Evolutionary conservation across 2,329 filamentous ascomycete genomes (phyloP), one percentile per base, ranked within the genome.

Genomic region (Penicillium janthinellum): DNA sequence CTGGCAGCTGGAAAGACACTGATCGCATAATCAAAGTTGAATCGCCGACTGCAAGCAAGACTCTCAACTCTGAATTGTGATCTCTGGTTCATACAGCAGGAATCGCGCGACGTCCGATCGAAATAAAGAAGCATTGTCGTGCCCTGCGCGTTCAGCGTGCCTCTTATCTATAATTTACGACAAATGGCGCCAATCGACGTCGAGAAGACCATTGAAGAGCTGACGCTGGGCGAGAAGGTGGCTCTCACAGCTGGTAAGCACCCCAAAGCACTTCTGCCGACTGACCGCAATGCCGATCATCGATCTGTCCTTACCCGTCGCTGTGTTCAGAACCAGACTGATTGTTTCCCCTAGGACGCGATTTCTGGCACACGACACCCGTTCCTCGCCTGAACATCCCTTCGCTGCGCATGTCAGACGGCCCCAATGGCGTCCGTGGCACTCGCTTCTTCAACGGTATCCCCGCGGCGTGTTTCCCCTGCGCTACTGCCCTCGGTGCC

Each of bases 391-490:
- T 88, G 65, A 83, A 83, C 5, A 85, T 90, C 31, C 86, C 88
- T 1, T 81, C 85, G 0, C 81, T 89, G 60, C 89, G 89, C 68
- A 85, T 86, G 5, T 88, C 85, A 25, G 88, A 90, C 75, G 88
- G 88, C 0, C 88, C 88, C 1, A 90, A 90, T 72, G 88, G 88
- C 31, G 86, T 88, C 47, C 85, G 88, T 25, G 88, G 88, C 15
- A 86, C 85, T 2, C 84, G 86, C 17, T 90, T 89, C 71, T 88
- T 89, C 52, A 87, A 87, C 44, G 87, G 88, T 20, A 87, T 72
- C 11, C 70, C 90, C 80, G 90, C 90, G 41, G 90, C 90, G 17
- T 83, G 92, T 49, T 90, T 94, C 64, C 91, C 91, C 7, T 93
- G 90, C 66, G 90, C 90, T 57, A 87, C 91, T 57, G 91, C 89